These are phyloP conservation scores for Ceratocystis cubensis DNA, from an alignment of 2,329 filamentous ascomycete species.

Conservation along the genomic window DNA sequence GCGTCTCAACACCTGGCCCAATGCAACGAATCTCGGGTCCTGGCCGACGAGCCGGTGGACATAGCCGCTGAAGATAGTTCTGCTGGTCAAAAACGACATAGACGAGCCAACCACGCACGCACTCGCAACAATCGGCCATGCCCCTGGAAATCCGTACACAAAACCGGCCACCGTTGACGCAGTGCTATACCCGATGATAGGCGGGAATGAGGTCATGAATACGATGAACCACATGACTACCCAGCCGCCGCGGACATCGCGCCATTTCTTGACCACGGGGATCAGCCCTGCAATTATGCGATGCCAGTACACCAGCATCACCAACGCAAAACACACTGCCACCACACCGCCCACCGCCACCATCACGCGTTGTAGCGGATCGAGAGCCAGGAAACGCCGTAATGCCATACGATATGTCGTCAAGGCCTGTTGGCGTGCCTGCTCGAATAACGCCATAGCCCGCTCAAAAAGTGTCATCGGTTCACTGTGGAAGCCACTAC, in stretches of 20 bases:
- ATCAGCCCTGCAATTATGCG: constrained; percentile 63
- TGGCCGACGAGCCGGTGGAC: constrained; percentile 68
- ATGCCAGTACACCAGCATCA: constrained; percentile 68
- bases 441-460: constrained; percentile 23
- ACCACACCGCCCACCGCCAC: constrained; percentile 34
- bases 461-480: not conserved
- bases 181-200: constrained; percentile 75
- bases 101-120: constrained; percentile 70
- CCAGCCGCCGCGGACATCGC: constrained; percentile 58
- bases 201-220: constrained; percentile 70
- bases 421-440: constrained; percentile 34
- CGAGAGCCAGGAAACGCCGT: constrained; percentile 39
- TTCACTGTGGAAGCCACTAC: not conserved
- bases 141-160: constrained; percentile 45
- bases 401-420: constrained; percentile 32
- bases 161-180: constrained; percentile 45
- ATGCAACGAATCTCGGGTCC: constrained; percentile 78
- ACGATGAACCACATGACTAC: constrained; percentile 62
- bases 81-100: constrained; percentile 65
- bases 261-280: constrained; percentile 65
- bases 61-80: constrained; percentile 64
- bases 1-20: constrained; percentile 75
- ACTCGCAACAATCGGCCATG: constrained; percentile 71
- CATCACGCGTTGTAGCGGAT: constrained; percentile 49
- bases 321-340: constrained; percentile 43